Base-by-base conservation (phyloP, 495 filamentous ascomycete species). In the Pseudoneurospora amorphoporcata region DNA sequence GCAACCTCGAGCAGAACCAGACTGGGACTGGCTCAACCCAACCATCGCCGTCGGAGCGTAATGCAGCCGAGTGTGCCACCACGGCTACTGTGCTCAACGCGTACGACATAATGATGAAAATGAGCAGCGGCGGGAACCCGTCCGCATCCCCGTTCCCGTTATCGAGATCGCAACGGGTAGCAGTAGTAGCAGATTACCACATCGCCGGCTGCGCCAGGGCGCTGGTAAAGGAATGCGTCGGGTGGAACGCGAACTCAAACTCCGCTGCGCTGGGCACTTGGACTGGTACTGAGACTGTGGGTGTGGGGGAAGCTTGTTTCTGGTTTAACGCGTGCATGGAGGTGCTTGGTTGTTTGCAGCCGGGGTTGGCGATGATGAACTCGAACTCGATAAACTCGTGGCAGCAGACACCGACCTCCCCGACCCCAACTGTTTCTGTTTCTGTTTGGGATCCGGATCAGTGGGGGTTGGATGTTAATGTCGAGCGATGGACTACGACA, bases 271-370 rank as follows among this genome's bases (percentile, higher is more conserved):
- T 23, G 45, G 53, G 53, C 12, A 35, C 53, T 61, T 3, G 39
- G 39, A 12, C 10, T 40, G 39, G 39, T 40, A 12, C 39, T 40
- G 39, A 5, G 35, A 37, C 39, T 40, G 39, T 8, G 4, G 93
- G 94, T 4, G 87, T 98, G 58, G 94, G 93, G 9, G 89, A 90
- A 1, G 93, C 95, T 12, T 98, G 94, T 80, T 98, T 98, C 81
- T 98, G 95, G 94, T 81, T 97, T 19, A 98, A 96, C 76, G 89
- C 96, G 16, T 89, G 91, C 17, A 92, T 97, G 89, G 95, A 99
- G 78, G 82, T 98, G 14, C 85, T 98, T 32, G 92, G 88, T 74
- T 97, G 94, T 80, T 82, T 98, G 29, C 53, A 29, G 9, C 19
- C 17, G n/a, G 14, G 23, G 53, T 14, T 61, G 53, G 12, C 8